Evolutionary conservation across 768 basidiomycete species (phyloP).

Genomic region (Tulasnella sp.): DNA sequence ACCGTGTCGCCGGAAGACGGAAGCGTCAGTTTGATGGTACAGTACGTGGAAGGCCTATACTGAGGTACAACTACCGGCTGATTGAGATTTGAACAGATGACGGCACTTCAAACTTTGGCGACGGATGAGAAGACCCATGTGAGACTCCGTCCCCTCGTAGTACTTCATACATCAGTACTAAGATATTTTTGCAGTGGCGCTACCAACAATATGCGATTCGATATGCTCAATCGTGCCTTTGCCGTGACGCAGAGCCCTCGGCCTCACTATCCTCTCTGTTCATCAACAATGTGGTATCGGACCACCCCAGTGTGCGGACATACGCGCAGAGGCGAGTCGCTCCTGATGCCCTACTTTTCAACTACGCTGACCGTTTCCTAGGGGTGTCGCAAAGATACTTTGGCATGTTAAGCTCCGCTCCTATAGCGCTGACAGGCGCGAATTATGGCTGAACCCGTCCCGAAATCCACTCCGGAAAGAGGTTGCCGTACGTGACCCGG

Average conservation of each 20-base stretch:
- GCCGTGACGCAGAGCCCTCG: conserved; percentile 47
- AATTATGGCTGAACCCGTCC: conserved; percentile 69
- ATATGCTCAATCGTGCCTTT: conserved; percentile 50
- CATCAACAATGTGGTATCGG: conserved; percentile 53
- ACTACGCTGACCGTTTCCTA: conserved; percentile 23
- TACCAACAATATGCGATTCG: conserved; percentile 62
- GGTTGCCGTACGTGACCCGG: conserved; percentile 38
- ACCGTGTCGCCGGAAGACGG: too few species aligned
- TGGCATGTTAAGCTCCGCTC: conserved; percentile 67
- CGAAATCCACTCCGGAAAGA: conserved; percentile 45
- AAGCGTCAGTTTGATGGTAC: too few species aligned
- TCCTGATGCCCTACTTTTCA: not conserved
- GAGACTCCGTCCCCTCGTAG: conserved; percentile 24
- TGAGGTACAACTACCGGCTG: too few species aligned
- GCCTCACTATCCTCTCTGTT: conserved; percentile 52
- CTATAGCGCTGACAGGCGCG: conserved; percentile 47
- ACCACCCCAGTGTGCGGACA: conserved; percentile 57
- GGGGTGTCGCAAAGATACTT: conserved; percentile 52
- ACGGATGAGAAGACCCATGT: conserved; percentile 59
- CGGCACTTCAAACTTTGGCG: conserved; percentile 51
- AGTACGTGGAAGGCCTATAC: too few species aligned
- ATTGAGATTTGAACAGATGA: conserved; percentile 35
- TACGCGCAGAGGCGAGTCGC: conserved; percentile 48
- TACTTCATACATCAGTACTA: conserved; percentile 15
- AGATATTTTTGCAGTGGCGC: conserved; percentile 50